phyloP scores from a whole-genome alignment of 192 early-diverging fungal species.

The Coemansia sp. region DNA sequence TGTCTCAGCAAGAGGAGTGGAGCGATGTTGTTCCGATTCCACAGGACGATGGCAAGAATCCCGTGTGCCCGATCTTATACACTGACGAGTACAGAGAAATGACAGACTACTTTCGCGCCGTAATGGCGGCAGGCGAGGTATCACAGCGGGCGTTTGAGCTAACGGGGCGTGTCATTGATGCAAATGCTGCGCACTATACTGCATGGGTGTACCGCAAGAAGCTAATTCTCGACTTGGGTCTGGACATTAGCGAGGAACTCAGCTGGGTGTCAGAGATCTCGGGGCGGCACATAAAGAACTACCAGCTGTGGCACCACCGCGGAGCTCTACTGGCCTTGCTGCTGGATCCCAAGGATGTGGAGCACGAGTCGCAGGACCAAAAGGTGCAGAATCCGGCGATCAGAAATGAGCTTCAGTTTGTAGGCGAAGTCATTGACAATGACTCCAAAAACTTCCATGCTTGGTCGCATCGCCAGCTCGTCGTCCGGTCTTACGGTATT shows the following conservation, averaged over 20 bases:
- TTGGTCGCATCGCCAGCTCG: slow-evolving; percentile 98
- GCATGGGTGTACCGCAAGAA: slow-evolving; percentile 94
- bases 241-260: slow-evolving; percentile 74
- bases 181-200: slow-evolving; percentile 95
- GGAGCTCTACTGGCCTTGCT: slow-evolving; percentile 33
- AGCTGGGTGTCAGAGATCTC: slow-evolving; percentile 76
- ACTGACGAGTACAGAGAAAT: slow-evolving; percentile 49
- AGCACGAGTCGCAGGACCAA: slow-evolving; percentile 39
- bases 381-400: slow-evolving; percentile 39
- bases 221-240: slow-evolving; percentile 68
- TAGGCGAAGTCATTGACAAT: slow-evolving; percentile 67
- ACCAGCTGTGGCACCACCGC: slow-evolving; percentile 87
- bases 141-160: slow-evolving; percentile 82
- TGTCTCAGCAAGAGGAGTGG: slow-evolving; percentile 48
- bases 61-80: slow-evolving; percentile 54
- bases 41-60: slow-evolving; percentile 37
- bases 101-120: slow-evolving; percentile 91
- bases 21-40: slow-evolving; percentile 45
- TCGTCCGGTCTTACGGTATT: slow-evolving; percentile 70
- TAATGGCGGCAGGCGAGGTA: slow-evolving; percentile 69
- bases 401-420: slow-evolving; percentile 73
- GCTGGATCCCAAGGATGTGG: slow-evolving; percentile 21
- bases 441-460: slow-evolving; percentile 99
- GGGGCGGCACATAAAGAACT: slow-evolving; percentile 84
- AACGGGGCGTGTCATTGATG: slow-evolving; percentile 76